Percentiles rank a stretch among this genome's conserved stretches.
Conservation (phyloP, 164 flowering plant species). For the Macadamia integrifolia region DNA sequence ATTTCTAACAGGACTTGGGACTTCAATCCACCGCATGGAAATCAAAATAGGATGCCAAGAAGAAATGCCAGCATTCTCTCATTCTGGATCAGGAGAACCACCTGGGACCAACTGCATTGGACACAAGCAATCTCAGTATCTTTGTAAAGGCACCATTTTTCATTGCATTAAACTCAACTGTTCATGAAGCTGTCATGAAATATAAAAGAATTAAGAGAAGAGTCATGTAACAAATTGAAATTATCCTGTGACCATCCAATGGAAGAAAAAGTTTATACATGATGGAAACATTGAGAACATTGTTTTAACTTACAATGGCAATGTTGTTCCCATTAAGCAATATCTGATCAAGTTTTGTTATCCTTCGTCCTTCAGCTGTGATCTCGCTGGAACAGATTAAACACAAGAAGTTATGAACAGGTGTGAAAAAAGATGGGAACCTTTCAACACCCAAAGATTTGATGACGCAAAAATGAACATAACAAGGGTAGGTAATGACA, state of each 20-base stretch:
- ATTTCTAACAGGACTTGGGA: too few species aligned
- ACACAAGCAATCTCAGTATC: not conserved
- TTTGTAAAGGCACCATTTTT: not conserved
- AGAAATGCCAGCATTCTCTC: not conserved
- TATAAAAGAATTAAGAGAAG: too few species aligned
- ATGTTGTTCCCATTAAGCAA: conserved; percentile 96
- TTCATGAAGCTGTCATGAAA: too few species aligned
- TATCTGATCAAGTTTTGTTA: conserved; percentile 95
- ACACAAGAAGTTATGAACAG: not conserved
- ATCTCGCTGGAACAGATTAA: conserved; percentile 54
- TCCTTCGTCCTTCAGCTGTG: conserved; percentile 86
- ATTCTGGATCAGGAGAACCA: conserved; percentile 72
- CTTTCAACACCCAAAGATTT: too few species aligned
- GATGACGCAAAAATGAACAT: not conserved
- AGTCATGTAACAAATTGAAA: too few species aligned
- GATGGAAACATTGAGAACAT: not conserved
- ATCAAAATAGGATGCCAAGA: too few species aligned
- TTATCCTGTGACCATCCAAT: too few species aligned
- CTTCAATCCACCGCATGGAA: too few species aligned
- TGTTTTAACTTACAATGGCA: conserved; percentile 71
- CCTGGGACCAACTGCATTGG: conserved; percentile 80
- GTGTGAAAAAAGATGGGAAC: not conserved
- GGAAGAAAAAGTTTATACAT: not conserved
- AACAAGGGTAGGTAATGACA: too few species aligned
- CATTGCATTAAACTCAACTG: too few species aligned